Conservation (phyloP, 352 stramenopile species). For the Pythium dissotocum region DNA sequence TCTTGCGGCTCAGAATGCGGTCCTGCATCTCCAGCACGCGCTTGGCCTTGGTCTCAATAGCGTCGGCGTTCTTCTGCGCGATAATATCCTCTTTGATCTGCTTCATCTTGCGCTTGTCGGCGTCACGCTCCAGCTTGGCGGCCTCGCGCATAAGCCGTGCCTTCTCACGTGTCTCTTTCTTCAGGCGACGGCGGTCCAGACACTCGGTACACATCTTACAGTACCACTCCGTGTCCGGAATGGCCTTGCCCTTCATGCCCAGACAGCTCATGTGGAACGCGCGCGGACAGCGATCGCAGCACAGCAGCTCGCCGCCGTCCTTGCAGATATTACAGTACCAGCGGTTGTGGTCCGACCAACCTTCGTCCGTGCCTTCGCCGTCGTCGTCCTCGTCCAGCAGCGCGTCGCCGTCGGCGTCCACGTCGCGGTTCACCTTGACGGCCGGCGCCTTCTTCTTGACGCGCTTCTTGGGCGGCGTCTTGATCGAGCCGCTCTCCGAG, state of each 20-base stretch:
- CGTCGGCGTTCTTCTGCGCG: slow-evolving; percentile 73
- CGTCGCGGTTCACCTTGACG: neutral
- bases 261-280: slow-evolving; percentile 93
- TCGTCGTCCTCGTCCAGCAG: slow-evolving; percentile 45
- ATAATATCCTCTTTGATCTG: slow-evolving; percentile 75
- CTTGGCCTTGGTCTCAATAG: slow-evolving; percentile 83
- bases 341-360: slow-evolving; percentile 85
- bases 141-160: slow-evolving; percentile 76
- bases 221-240: slow-evolving; percentile 85
- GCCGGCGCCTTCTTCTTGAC: slow-evolving; percentile 22
- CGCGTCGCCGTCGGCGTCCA: slow-evolving; percentile 21
- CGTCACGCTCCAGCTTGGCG: slow-evolving; percentile 80
- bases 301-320: slow-evolving; percentile 86
- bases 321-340: slow-evolving; percentile 93
- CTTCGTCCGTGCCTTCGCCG: slow-evolving; percentile 47
- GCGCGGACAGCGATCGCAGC: slow-evolving; percentile 91
- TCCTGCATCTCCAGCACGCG: slow-evolving; percentile 87
- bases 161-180: slow-evolving; percentile 79
- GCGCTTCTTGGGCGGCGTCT: slow-evolving; percentile 29
- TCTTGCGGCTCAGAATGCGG: slow-evolving; percentile 83
- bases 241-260: slow-evolving; percentile 71
- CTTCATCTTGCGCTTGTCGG: slow-evolving; percentile 54
- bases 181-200: slow-evolving; percentile 72
- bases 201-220: slow-evolving; percentile 89
- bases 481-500: slow-evolving; percentile 32